These are phyloP conservation scores for Entomophthora muscae DNA, from an alignment of 371 early-diverging fungal genomes.

Conservation along the genomic window DNA sequence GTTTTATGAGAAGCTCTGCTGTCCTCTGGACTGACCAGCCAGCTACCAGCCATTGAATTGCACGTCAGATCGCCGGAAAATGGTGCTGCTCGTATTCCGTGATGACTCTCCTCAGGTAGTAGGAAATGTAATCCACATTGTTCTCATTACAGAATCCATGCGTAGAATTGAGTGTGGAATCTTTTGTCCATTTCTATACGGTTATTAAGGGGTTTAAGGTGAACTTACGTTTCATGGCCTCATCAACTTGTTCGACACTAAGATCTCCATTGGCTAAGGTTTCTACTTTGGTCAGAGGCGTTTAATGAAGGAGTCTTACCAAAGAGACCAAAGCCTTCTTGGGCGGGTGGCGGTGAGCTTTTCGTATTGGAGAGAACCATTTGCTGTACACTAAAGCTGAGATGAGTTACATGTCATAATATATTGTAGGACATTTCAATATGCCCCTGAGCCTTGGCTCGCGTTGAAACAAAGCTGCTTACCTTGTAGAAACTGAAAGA, in stretches of 20 bases:
- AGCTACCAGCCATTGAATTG: slow-evolving; percentile 9
- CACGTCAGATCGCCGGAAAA: not conserved
- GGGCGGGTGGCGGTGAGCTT: not conserved
- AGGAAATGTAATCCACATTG: slow-evolving; percentile 10
- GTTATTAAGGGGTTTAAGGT: not conserved
- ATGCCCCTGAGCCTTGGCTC: no score
- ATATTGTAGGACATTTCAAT: no score
- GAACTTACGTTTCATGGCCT: slow-evolving; percentile 8
- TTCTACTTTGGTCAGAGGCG: not conserved
- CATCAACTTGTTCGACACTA: slow-evolving; percentile 6
- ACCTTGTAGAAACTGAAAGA: no score
- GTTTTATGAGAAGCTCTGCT: slow-evolving; percentile 9
- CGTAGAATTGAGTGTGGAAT: slow-evolving; percentile 10
- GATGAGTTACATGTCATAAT: no score
- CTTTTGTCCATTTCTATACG: slow-evolving; percentile 9
- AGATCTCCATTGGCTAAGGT: not conserved
- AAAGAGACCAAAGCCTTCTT: not conserved
- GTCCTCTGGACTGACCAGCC: slow-evolving; percentile 9
- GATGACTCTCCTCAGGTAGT: slow-evolving; percentile 9
- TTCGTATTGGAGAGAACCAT: not conserved
- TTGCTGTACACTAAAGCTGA: no score
- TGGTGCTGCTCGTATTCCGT: slow-evolving; percentile 1
- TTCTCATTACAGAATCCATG: slow-evolving; percentile 9
- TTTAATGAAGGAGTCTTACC: not conserved
- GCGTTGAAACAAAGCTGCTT: no score